A percentile compares a stretch with the other conserved stretches of the same genome.
These are phyloP conservation scores for Mycena vulgaris DNA, from an alignment of 768 basidiomycete genomes.

Conservation along the genomic window DNA sequence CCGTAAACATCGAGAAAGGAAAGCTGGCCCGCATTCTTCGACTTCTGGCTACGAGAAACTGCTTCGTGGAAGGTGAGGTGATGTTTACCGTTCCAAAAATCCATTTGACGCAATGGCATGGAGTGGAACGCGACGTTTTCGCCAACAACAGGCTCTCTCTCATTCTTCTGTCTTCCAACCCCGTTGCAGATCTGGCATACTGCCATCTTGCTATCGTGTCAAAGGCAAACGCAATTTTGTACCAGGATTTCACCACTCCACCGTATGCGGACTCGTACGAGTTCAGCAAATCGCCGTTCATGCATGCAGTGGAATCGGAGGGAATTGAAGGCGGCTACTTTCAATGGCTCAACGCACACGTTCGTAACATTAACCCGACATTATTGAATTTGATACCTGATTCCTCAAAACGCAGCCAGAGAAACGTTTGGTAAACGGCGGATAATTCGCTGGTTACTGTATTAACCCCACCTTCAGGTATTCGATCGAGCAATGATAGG, in stretches of 20 bases:
- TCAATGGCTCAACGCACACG: not conserved
- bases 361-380: not conserved
- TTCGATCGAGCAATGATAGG: constrained; percentile 1
- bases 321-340: not conserved
- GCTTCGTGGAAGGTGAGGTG: constrained; percentile 47
- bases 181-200: not conserved
- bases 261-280: constrained; percentile 1
- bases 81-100: too few relatives aligned
- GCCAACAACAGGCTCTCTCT: constrained; percentile 46
- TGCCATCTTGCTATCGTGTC: not conserved
- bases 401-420: not conserved
- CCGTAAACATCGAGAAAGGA: not conserved
- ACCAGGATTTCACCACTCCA: not conserved
- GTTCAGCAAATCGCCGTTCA: not conserved
- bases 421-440: not conserved
- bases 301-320: not conserved
- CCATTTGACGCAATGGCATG: too few relatives aligned
- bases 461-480: not conserved
- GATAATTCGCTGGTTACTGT: not conserved
- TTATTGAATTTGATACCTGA: not conserved
- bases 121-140: too few relatives aligned
- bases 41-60: constrained; percentile 46
- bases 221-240: not conserved
- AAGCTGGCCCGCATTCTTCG: constrained; percentile 45
- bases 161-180: constrained; percentile 27